Evolutionary conservation across 2,329 filamentous ascomycete species (phyloP).

Genomic region (Apiospora saccharicola): DNA sequence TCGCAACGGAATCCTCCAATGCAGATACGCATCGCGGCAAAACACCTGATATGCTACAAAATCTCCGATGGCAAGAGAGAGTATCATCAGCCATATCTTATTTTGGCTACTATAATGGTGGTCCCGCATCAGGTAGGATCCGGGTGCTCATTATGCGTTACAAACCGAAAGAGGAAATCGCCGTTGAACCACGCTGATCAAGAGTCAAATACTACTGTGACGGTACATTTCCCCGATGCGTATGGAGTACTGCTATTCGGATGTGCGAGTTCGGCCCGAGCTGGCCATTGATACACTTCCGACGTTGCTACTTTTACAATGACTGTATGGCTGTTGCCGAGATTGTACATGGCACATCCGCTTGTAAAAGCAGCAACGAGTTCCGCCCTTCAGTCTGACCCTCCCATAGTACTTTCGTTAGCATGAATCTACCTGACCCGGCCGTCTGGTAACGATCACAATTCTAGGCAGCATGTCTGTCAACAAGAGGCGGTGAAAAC

Average conservation of each 20-base stretch:
- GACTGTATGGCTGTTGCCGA: background rate
- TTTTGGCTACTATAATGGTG: background rate
- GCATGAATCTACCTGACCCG: constrained; percentile 6
- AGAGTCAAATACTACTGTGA: constrained; percentile 5
- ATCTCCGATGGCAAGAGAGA: background rate
- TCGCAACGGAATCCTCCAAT: background rate
- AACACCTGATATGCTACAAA: constrained; percentile 1
- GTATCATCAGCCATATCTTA: background rate
- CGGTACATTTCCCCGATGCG: background rate
- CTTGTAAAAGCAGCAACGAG: constrained; percentile 7
- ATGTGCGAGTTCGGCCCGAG: constrained; percentile 4
- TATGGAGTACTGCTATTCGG: background rate
- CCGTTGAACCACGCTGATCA: constrained; percentile 4
- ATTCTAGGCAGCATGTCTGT: background rate
- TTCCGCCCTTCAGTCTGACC: background rate
- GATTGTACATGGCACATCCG: background rate
- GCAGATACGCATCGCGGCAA: background rate
- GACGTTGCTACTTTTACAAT: background rate
- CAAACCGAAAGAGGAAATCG: background rate
- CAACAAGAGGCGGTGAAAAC: constrained; percentile 13
- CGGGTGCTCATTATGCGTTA: background rate
- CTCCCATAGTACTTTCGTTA: background rate
- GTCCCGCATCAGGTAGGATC: constrained; percentile 1
- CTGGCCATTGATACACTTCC: background rate
- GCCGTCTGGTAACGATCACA: constrained; percentile 4